Evolutionary conservation across 1,284 basidiomycete genomes (phyloP).

Genomic region (Malassezia arunalokei): DNA sequence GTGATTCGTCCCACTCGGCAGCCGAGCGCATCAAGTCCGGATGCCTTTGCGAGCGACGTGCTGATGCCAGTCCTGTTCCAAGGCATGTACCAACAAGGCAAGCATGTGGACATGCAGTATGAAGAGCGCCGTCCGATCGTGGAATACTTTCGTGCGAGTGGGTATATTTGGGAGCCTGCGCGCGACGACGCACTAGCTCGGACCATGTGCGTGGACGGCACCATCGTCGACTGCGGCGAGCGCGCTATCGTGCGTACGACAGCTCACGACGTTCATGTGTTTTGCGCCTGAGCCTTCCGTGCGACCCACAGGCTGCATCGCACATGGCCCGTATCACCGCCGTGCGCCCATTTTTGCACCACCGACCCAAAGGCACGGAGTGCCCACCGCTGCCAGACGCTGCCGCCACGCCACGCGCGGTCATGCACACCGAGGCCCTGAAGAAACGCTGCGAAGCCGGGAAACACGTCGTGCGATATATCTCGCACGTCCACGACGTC

Average conservation of each 20-base stretch:
- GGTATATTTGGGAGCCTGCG: slow-evolving; percentile 60
- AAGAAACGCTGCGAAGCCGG: slow-evolving; percentile 34
- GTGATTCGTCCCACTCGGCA: slow-evolving; percentile 58
- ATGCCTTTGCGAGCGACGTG: slow-evolving; percentile 16
- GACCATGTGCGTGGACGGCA: slow-evolving; percentile 15
- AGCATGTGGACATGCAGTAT: slow-evolving; percentile 27
- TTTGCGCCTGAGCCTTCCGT: neutral
- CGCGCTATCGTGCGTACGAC: neutral
- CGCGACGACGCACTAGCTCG: slow-evolving; percentile 3
- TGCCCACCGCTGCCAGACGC: slow-evolving; percentile 13
- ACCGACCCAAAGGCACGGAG: slow-evolving; percentile 28
- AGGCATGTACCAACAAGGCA: slow-evolving; percentile 34
- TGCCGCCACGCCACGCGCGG: slow-evolving; percentile 26
- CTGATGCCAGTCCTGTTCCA: slow-evolving; percentile 19
- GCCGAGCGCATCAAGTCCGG: neutral
- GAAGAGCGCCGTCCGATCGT: slow-evolving; percentile 51
- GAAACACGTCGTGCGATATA: slow-evolving; percentile 31
- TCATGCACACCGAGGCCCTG: slow-evolving; percentile 20
- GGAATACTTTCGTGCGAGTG: slow-evolving; percentile 66
- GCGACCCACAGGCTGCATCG: slow-evolving; percentile 33
- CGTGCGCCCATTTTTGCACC: slow-evolving; percentile 28
- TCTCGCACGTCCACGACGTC: slow-evolving; percentile 22
- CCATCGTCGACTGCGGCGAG: neutral
- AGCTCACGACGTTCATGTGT: too few relatives aligned
- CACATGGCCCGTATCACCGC: slow-evolving; percentile 24